A percentile compares a stretch with the other conserved stretches of the same genome.
phyloP scores from a whole-genome alignment of 225 moss, liverwort and hornwort genomes.

The Pseudisothecium myosuroides region DNA sequence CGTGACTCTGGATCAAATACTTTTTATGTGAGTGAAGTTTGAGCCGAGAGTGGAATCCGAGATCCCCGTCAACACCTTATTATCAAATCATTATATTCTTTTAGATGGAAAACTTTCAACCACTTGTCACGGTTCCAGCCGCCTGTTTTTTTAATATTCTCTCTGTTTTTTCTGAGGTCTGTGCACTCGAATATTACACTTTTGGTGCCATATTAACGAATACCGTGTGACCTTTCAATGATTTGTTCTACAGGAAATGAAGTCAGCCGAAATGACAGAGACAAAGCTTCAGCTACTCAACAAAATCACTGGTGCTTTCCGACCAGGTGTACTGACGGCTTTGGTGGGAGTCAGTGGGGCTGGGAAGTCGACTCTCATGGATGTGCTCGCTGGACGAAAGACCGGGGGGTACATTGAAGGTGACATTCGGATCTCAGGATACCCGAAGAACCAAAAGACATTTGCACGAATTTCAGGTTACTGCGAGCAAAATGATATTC shows the following conservation, averaged over 20 bases:
- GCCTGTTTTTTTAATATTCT: no score
- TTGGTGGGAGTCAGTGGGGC: conserved; percentile 43
- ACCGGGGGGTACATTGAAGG: conserved; percentile 42
- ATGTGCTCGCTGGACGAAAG: conserved; percentile 41
- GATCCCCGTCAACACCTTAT: background rate
- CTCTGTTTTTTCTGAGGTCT: background rate
- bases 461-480: conserved; percentile 39
- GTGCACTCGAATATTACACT: background rate
- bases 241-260: conserved; percentile 31
- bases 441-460: conserved; percentile 23
- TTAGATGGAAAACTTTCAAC: background rate
- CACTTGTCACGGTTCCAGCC: background rate
- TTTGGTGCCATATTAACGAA: background rate
- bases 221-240: background rate
- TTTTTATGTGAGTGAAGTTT: background rate
- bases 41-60: background rate
- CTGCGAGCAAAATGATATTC: conserved; percentile 46
- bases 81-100: background rate
- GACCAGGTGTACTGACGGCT: conserved; percentile 35
- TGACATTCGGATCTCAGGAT: conserved; percentile 30
- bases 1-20: background rate
- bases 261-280: conserved; percentile 2
- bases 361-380: conserved; percentile 47
- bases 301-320: conserved; percentile 33
- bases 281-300: conserved; percentile 8